Evolutionary conservation across 257 asterid species (phyloP), one percentile per base, ranked within the genome.

Genomic region (Nicotiana obtusifolia): DNA sequence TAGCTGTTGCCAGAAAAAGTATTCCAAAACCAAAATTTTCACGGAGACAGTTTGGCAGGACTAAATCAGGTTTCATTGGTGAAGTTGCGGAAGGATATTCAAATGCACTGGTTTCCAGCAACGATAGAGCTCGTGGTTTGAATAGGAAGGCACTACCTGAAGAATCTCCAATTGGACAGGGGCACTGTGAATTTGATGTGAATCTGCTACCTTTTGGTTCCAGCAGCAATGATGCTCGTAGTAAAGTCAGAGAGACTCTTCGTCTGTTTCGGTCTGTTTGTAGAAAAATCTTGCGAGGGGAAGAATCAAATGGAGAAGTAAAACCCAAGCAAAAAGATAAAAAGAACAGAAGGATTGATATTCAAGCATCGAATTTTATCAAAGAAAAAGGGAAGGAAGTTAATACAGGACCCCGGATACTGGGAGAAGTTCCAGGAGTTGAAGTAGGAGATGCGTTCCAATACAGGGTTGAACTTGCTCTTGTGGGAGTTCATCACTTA

Each of bases 361-460:
- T 93, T 76, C 71, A 52, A 52, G 87, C 98, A 16, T 88, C 86
- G 14, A 83, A 86, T 78, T 19, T 33, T 16, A 83, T 96, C 77
- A 94, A 89, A 90, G 76, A 77, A 0, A 86, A 76, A 67, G 89
- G 90, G 30, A 89, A 84, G 83, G 86, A 83, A 64, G 92, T 94
- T 26, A 95, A 93, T 86, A 77, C 89, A 1, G 91, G 80, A 19
- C 84, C 83, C 41, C 84, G 60, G 28, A 77, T 77, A 41, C 19
- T 90, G 28, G 98, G 98, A 66, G 20, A 79, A 78, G 87, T 87
- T 44, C 90, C 90, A 9, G 90, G 90, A 37, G 89, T 95, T 81
- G 95, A 91, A 85, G 94, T 93, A 73, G 99, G 99, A 0, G 99
- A 93, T 67, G 97, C 89, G 86, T 95, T 92, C 84, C 98, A 90